A percentile compares a stretch with the other conserved stretches of the same genome.
Conservation (phyloP, 768 basidiomycete genomes). For the Suillus subalutaceus region DNA sequence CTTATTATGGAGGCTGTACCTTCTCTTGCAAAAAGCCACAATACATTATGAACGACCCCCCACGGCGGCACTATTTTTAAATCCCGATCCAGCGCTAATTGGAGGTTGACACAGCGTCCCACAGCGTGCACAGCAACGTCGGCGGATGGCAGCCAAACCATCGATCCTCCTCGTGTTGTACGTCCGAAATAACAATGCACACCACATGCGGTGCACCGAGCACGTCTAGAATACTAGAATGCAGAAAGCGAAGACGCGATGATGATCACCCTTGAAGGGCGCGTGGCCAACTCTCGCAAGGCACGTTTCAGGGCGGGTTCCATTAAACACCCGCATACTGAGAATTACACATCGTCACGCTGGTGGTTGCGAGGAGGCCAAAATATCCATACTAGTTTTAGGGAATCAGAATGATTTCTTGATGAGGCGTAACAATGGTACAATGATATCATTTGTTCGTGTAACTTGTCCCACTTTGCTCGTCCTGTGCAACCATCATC, state of each 20-base stretch:
- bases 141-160: neutral
- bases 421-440: conserved; percentile 1
- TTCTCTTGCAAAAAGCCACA: neutral
- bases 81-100: neutral
- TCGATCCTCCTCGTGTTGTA: neutral
- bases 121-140: conserved; percentile 3
- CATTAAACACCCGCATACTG: neutral
- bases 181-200: neutral
- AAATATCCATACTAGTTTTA: neutral
- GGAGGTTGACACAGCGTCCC: neutral
- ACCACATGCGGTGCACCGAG: neutral
- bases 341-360: neutral
- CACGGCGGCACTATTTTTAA: neutral
- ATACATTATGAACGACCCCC: conserved; percentile 3
- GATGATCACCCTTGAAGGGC: neutral
- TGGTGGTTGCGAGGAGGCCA: neutral
- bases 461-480: neutral
- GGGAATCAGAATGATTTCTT: conserved; percentile 1
- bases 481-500: conserved; percentile 10
- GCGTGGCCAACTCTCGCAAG: neutral
- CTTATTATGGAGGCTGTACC: neutral
- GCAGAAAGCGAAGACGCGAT: conserved; percentile 1
- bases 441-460: neutral
- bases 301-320: neutral
- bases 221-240: neutral